Conservation (phyloP, 306 rosid genomes). For the Cucurbita maxima region DNA sequence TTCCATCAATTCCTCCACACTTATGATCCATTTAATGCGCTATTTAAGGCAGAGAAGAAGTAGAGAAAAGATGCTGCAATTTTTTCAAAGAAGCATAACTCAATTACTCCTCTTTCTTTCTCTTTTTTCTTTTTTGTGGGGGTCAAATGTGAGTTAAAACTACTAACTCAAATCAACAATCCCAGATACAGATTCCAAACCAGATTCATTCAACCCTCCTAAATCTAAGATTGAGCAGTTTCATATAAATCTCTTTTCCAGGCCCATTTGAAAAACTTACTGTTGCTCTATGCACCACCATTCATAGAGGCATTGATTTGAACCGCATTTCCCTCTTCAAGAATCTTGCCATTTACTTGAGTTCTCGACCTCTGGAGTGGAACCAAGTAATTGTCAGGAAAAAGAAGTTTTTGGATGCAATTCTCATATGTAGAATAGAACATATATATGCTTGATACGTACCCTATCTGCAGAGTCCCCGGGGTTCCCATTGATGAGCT, state of each 20-base stretch:
- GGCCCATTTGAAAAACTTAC: background rate
- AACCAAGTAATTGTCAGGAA: background rate
- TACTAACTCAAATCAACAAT: background rate
- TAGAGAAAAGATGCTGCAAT: background rate
- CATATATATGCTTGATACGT: background rate
- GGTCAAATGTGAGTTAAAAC: background rate
- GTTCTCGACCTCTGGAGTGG: conserved; percentile 9
- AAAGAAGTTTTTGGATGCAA: background rate
- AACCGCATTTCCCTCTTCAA: conserved; percentile 5
- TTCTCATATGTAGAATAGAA: background rate
- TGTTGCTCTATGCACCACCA: background rate
- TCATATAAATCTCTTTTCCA: background rate
- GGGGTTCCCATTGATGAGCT: conserved; percentile 19
- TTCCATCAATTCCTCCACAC: background rate
- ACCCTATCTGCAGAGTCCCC: conserved; percentile 16
- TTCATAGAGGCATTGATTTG: conserved; percentile 2
- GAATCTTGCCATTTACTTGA: conserved; percentile 14
- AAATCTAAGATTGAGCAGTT: background rate
- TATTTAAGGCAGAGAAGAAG: background rate
- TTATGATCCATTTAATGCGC: background rate
- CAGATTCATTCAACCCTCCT: background rate
- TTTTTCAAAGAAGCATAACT: background rate
- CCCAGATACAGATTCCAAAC: background rate
- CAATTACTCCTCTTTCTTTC: background rate
- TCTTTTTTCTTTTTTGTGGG: background rate